Base-by-base conservation (phyloP, 2,329 filamentous ascomycete genomes). In the Emergomyces orientalis region DNA sequence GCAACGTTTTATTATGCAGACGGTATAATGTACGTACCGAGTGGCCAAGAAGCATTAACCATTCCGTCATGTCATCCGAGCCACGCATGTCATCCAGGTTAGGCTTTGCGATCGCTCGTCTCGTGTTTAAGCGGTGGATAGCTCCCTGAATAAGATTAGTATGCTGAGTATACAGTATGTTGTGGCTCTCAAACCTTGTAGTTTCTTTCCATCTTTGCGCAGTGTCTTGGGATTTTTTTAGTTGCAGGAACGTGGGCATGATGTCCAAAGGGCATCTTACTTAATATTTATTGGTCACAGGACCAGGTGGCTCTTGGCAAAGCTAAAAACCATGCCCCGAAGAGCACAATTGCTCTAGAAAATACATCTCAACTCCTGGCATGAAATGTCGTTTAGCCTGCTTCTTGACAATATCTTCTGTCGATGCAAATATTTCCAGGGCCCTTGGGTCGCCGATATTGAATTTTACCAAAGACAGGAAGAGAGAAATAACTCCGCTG, bases 401-500 rank as follows among this genome's bases (percentile, higher is more conserved):
- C 45, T 13, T 25, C 51, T 34, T 34, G 27, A 17, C 6, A 19
- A 55, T 55, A 6, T 32, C 27, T 55, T n/a, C 17, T 55, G 51
- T 13, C 13, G 27, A 55, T 55, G 27, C 25, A 55, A 55, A 7
- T n/a, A 32, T 19, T 55, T 55, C 51, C 51, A 19, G 2, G 14
- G 51, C 25, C 51, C 27, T 14, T 7, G 11, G 13, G 27, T 55
- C 51, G 17, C 27, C 27, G 17, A 55, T 2, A 9, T 34, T 55
- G 25, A n/a, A 32, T 55, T 34, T 55, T 32, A n/a, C 27, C 51
- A 55, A 30, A 54, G n/a, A 54, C 25, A 54, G 25, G 51, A 54
- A 54, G 51, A 54, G 51, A 54, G 25, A 34, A 54, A 54, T 54
- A 19, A 54, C 51, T 54, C 51, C 51, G 25, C 51, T 54, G 51